A percentile compares a stretch with the other conserved stretches of the same genome.
Evolutionary conservation across 2,329 filamentous ascomycete species (phyloP).

Genomic region (Botrytis squamosa): DNA sequence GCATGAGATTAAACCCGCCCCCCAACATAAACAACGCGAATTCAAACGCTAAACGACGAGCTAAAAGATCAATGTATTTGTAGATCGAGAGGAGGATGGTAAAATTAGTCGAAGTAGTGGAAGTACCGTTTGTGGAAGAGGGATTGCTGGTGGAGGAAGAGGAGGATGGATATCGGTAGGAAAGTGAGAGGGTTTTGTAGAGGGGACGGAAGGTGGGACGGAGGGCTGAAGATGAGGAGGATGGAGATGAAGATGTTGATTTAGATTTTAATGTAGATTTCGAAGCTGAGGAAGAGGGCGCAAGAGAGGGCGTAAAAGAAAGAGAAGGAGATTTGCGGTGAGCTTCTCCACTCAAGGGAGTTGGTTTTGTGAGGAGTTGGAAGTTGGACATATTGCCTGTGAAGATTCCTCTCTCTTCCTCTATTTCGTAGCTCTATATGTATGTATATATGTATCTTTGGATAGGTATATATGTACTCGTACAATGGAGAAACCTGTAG

Average conservation of each 20-base stretch:
- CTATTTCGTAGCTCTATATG: neutral
- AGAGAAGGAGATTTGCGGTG: constrained; percentile 15
- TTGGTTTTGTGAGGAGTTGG: constrained; percentile 25
- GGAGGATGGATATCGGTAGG: neutral
- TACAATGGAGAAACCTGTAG: neutral
- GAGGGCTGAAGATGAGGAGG: constrained; percentile 12
- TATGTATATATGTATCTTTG: neutral
- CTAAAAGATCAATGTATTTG: constrained; percentile 21
- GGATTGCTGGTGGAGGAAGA: constrained; percentile 22
- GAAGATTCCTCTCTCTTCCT: neutral
- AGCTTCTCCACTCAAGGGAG: constrained; percentile 14
- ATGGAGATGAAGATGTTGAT: constrained; percentile 19
- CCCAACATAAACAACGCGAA: constrained; percentile 36
- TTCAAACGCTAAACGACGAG: constrained; percentile 30
- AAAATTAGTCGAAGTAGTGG: constrained; percentile 20
- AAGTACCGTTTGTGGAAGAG: constrained; percentile 25
- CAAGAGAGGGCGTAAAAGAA: constrained; percentile 23
- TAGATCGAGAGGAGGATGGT: constrained; percentile 29
- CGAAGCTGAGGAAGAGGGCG: constrained; percentile 24
- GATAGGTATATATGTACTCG: neutral
- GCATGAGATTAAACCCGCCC: constrained; percentile 32
- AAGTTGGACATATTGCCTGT: neutral
- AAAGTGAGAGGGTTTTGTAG: constrained; percentile 28
- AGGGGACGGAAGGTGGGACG: constrained; percentile 24
- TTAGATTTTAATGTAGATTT: constrained; percentile 24